Evolutionary conservation across 148 eudicot genomes (phyloP).

Genomic region (Arctostaphylos glauca): DNA sequence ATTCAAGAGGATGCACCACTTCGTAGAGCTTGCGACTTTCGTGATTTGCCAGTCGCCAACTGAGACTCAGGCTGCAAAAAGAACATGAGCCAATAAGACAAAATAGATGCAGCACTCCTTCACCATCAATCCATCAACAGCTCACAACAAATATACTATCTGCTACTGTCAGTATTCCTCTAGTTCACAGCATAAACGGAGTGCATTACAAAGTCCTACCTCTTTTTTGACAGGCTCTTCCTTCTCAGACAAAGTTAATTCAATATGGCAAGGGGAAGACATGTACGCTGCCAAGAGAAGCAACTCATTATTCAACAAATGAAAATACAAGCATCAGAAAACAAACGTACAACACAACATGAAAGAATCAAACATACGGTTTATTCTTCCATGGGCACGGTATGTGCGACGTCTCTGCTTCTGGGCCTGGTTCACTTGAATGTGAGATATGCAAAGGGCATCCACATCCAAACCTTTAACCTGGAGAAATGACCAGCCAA

Average conservation of each 20-base stretch:
- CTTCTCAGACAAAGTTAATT: conserved; percentile 76
- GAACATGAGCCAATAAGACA: not conserved
- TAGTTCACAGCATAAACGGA: not conserved
- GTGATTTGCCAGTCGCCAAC: conserved; percentile 42
- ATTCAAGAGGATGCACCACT: conserved; percentile 17
- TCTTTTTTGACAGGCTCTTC: conserved; percentile 85
- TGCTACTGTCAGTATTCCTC: no score
- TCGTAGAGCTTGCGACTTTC: conserved; percentile 34
- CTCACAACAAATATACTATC: no score
- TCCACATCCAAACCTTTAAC: conserved; percentile 87
- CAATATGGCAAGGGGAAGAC: conserved; percentile 93
- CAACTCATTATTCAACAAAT: not conserved
- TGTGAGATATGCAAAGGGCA: conserved; percentile 75
- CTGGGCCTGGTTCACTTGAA: conserved; percentile 90
- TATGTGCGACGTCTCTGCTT: conserved; percentile 88
- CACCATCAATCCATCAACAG: not conserved
- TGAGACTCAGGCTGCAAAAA: conserved; percentile 43
- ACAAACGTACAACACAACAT: not conserved
- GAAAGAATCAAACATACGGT: conserved; percentile 48
- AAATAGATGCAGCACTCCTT: no score
- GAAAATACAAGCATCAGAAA: not conserved
- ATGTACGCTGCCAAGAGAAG: conserved; percentile 59
- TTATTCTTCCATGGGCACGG: conserved; percentile 92
- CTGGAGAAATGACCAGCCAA: conserved; percentile 25
- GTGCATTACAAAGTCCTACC: conserved; percentile 25